Evolutionary conservation across 2,329 filamentous ascomycete genomes (phyloP).

Genomic region (Calonectria montana): DNA sequence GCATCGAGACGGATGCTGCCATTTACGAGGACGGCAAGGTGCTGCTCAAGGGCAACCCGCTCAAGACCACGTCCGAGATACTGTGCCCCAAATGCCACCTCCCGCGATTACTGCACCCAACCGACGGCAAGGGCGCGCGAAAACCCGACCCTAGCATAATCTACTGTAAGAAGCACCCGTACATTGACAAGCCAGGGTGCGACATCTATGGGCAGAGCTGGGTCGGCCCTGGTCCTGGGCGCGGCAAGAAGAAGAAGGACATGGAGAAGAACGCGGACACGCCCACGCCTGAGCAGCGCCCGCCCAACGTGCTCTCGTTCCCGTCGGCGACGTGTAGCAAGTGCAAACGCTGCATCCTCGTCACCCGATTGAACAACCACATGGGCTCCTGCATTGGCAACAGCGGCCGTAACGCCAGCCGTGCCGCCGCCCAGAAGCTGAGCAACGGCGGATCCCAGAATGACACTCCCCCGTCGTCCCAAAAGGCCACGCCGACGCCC

Average conservation of each 20-base stretch:
- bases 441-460: slow-evolving; percentile 67
- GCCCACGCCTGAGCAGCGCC: slow-evolving; percentile 64
- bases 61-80: slow-evolving; percentile 77
- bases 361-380: slow-evolving; percentile 74
- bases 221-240: slow-evolving; percentile 75
- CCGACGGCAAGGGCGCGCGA: slow-evolving; percentile 74
- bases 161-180: slow-evolving; percentile 84
- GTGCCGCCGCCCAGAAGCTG: slow-evolving; percentile 72
- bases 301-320: slow-evolving; percentile 72
- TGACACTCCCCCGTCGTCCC: slow-evolving; percentile 71
- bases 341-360: slow-evolving; percentile 74
- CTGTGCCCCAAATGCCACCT: slow-evolving; percentile 80
- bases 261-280: slow-evolving; percentile 71
- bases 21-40: slow-evolving; percentile 77
- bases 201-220: slow-evolving; percentile 88
- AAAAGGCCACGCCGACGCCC: slow-evolving; percentile 70
- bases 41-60: slow-evolving; percentile 76
- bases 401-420: slow-evolving; percentile 71
- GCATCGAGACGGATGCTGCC: slow-evolving; percentile 74
- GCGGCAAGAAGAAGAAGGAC: slow-evolving; percentile 85
- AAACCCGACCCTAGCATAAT: slow-evolving; percentile 75
- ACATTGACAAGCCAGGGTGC: slow-evolving; percentile 79
- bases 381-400: slow-evolving; percentile 77
- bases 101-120: slow-evolving; percentile 78
- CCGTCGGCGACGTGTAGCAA: slow-evolving; percentile 75